Evolutionary conservation across 371 early-diverging fungal species (phyloP), one percentile per base, ranked within the genome.

Genomic region (Cladochytrium tenue): DNA sequence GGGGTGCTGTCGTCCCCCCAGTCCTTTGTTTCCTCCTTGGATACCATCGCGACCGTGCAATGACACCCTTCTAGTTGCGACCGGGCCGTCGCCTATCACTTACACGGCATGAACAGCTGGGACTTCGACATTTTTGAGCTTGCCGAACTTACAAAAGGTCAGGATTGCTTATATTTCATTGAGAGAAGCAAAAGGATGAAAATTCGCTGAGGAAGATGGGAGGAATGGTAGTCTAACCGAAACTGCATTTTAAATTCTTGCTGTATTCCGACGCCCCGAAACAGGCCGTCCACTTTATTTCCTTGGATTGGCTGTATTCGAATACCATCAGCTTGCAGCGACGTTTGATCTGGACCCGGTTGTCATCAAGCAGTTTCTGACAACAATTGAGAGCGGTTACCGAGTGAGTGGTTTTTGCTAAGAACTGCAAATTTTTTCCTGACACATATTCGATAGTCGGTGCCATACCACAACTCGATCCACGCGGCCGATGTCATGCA

Each of bases 401-500:
- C 31, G 64, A 58, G 73, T 73, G 32, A 1, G 58, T 23, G 23
- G n/a, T n/a, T n/a, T n/a, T n/a, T n/a, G n/a, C n/a, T n/a, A n/a
- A n/a, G n/a, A n/a, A n/a, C n/a, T n/a, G n/a, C n/a, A n/a, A n/a
- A n/a, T n/a, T n/a, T n/a, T n/a, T n/a, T n/a, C n/a, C n/a, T n/a
- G n/a, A n/a, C n/a, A 15, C 52, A 3, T 68, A 31, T 64, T 36
- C 63, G 32, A 23, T 43, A 73, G 62, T 55, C 63, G 0, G 64
- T 75, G 60, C 62, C 68, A 32, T 79, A 81, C 62, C 83, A 83
- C 61, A 81, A 79, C 69, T 75, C 81, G 0, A 69, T 70, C 0
- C 83, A 83, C 62, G 83, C 81, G 3, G 76, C 81, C 26, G 83
- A 83, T 68, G 83, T 83, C 17, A 67, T 81, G 43, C 83, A 83